A percentile compares a stretch with the other conserved stretches of the same genome.
These are phyloP conservation scores for Ceratobasidium papillatum DNA, from an alignment of 1,284 basidiomycete genomes.

Conservation along the genomic window DNA sequence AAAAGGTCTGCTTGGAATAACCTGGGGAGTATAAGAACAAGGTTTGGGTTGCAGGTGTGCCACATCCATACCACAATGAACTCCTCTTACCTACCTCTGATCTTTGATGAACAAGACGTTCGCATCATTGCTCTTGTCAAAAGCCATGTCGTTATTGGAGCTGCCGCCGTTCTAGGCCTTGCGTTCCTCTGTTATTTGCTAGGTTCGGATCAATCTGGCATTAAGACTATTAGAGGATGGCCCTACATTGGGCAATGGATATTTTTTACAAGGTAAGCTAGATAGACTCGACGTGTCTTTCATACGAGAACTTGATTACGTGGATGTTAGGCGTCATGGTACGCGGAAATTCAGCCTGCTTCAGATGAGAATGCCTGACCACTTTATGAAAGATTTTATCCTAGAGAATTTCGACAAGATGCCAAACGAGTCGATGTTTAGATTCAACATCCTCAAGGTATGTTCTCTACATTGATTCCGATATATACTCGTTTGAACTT, in stretches of 20 bases:
- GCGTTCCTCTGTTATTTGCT: background rate
- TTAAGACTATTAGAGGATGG: constrained; percentile 2
- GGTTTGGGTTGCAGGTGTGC: background rate
- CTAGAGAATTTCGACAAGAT: background rate
- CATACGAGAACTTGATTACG: too few species aligned
- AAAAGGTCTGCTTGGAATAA: background rate
- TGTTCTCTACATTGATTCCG: too few species aligned
- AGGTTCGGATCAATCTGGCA: background rate
- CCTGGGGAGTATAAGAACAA: background rate
- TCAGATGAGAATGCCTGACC: too few species aligned
- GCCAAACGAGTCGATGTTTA: background rate
- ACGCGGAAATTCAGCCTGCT: too few species aligned
- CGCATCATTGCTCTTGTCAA: background rate
- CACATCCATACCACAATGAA: background rate
- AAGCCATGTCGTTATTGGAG: background rate
- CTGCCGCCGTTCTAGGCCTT: background rate
- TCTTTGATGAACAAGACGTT: background rate
- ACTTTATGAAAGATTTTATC: constrained; percentile 1
- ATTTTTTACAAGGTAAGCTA: constrained; percentile 16
- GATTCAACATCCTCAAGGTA: background rate
- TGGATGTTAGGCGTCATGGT: constrained; percentile 14
- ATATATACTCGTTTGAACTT: too few species aligned
- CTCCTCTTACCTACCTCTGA: background rate
- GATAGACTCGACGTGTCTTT: too few species aligned
- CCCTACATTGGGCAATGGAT: constrained; percentile 9